Base-by-base conservation (phyloP, 345 rosid species). In the Eucalyptus curtisii region DNA sequence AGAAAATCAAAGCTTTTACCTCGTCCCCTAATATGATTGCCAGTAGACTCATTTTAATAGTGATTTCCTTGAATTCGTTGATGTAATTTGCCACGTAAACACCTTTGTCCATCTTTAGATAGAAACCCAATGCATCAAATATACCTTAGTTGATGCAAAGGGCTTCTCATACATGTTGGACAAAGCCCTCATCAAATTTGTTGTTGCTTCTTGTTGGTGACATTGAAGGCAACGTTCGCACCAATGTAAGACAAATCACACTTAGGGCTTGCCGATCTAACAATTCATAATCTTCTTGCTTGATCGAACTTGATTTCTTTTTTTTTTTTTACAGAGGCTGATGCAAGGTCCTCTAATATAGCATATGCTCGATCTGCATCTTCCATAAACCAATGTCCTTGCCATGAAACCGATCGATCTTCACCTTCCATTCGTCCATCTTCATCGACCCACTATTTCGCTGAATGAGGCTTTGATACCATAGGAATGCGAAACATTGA, bases 401-500 rank as follows among this genome's bases (percentile, higher is more conserved):
- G 27, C 61, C 61, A 55, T 22, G 27, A 10, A 24, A 55, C 30
- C 1, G 12, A 55, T 55, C 0, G 3, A 55, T 55, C 13, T 55
- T 22, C 61, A 24, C 13, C 61, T 24, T 55, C 61, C 30, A 55
- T 55, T 55, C 0, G 27, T 55, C 61, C 61, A 55, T 55, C 61
- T 24, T 55, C 13, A 10, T 55, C 12, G 0, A 1, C 30, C 61
- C 30, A 55, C 27, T 9, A 55, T 55, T 55, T 9, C 0, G 3
- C 0, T 55, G 13, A 55, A 22, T 10, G 10, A 22, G 27, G 27
- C 61, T 55, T 24, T 10, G 30, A 24, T 55, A 55, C 30, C 30
- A 55, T 20, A 55, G 0, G 1, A 55, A 24, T 4, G 27, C 13
- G 0, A 55, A 55, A 55, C 0, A 6, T 24, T 22, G 13, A 55